Evolutionary conservation across 2,329 filamentous ascomycete species (phyloP).

Genomic region (Curvularia sp.): DNA sequence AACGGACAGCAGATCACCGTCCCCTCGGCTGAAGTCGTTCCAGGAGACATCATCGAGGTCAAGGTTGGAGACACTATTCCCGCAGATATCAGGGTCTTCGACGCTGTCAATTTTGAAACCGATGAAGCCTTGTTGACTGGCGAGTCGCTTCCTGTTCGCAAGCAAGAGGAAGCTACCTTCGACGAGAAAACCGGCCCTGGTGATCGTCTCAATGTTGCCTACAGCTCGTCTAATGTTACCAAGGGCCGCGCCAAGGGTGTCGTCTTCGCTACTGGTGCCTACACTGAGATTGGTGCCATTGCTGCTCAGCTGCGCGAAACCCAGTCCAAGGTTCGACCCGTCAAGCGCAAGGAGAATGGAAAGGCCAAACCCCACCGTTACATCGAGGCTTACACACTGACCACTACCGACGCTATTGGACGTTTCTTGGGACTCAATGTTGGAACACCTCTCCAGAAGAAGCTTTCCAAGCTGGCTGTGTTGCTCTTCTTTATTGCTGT

Average conservation of each 20-base stretch:
- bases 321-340: constrained; percentile 41
- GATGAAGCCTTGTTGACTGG: constrained; percentile 76
- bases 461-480: constrained; percentile 44
- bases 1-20: constrained; percentile 61
- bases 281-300: constrained; percentile 75
- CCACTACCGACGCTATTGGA: constrained; percentile 50
- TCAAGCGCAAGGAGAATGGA: constrained; percentile 51
- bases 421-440: constrained; percentile 51
- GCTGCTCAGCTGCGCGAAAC: constrained; percentile 69
- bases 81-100: constrained; percentile 65
- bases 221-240: constrained; percentile 56
- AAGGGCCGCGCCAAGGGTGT: constrained; percentile 69
- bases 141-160: constrained; percentile 71
- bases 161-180: constrained; percentile 64
- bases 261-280: constrained; percentile 71
- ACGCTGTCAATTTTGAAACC: constrained; percentile 75
- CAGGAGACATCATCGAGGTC: constrained; percentile 69
- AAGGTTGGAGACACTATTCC: constrained; percentile 72
- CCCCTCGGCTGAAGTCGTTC: constrained; percentile 65
- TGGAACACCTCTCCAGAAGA: constrained; percentile 49
- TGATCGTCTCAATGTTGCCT: constrained; percentile 73
- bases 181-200: constrained; percentile 64
- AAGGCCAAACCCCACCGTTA: constrained; percentile 43
- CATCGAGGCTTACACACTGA: constrained; percentile 60
- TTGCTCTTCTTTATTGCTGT: constrained; percentile 28